Evolutionary conservation across 176 grass and related monocot genomes (phyloP).

Genomic region (Aegilops longissima): DNA sequence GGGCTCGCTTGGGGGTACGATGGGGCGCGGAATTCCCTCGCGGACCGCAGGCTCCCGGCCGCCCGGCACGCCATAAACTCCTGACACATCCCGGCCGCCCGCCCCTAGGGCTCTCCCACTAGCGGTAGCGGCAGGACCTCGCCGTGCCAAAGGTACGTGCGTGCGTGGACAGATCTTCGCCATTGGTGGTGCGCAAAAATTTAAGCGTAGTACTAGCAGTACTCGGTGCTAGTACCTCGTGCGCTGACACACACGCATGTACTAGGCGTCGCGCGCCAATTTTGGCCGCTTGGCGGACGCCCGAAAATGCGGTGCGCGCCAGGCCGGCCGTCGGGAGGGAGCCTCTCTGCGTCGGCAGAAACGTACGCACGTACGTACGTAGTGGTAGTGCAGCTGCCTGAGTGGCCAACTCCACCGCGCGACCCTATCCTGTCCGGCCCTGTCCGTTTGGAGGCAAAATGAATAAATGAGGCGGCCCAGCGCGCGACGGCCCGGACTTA

Average conservation of each 20-base stretch:
- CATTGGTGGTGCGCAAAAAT: not conserved
- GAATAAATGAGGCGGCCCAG: too few relatives aligned
- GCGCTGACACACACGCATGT: not conserved
- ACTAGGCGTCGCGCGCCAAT: too few relatives aligned
- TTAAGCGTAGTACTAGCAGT: not conserved
- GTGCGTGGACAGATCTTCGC: not conserved
- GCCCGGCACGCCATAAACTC: constrained; percentile 20
- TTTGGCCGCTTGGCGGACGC: not conserved
- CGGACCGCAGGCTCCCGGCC: not conserved
- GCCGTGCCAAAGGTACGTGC: not conserved
- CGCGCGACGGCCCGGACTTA: too few relatives aligned
- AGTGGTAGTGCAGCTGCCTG: too few relatives aligned
- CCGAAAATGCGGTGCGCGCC: constrained; percentile 4
- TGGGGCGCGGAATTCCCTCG: constrained; percentile 46
- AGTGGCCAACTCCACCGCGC: too few relatives aligned
- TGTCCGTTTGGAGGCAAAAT: too few relatives aligned
- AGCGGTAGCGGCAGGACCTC: not conserved
- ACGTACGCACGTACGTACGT: too few relatives aligned
- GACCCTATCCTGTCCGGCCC: too few relatives aligned
- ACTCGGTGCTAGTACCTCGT: not conserved
- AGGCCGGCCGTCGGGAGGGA: not conserved
- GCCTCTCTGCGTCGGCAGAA: not conserved
- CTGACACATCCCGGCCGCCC: not conserved
- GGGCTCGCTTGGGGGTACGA: not conserved
- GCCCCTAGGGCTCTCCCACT: not conserved